phyloP scores from a whole-genome alignment of 1,284 basidiomycete species.

The Psilocybe mexicana region DNA sequence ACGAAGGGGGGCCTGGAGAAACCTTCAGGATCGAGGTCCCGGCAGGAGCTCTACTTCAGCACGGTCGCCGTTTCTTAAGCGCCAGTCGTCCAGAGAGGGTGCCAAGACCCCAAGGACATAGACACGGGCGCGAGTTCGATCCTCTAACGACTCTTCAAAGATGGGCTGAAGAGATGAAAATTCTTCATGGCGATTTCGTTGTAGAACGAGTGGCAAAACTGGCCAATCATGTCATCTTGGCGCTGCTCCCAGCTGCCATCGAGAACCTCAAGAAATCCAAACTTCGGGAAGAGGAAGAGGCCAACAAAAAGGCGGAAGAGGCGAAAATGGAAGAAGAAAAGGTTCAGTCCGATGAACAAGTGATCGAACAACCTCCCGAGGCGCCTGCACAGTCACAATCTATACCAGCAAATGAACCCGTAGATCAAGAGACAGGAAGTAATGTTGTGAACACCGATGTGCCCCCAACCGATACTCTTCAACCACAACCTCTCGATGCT shows the following conservation, averaged over 20 bases:
- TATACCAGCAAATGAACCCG: neutral
- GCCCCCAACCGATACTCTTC: neutral
- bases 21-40: conserved; percentile 76
- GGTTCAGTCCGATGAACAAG: neutral
- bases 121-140: conserved; percentile 63
- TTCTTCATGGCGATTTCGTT: conserved; percentile 75
- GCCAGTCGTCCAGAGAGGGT: conserved; percentile 63
- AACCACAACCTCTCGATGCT: conserved; percentile 22
- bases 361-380: conserved; percentile 20
- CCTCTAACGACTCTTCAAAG: conserved; percentile 85
- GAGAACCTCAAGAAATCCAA: conserved; percentile 60
- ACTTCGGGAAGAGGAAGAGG: conserved; percentile 49
- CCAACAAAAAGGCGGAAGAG: conserved; percentile 41
- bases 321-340: conserved; percentile 32
- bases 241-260: conserved; percentile 81
- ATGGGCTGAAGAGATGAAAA: conserved; percentile 89
- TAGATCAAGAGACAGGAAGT: neutral
- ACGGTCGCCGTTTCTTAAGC: conserved; percentile 53
- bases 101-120: conserved; percentile 45
- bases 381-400: conserved; percentile 14
- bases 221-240: conserved; percentile 73
- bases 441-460: neutral
- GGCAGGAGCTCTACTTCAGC: conserved; percentile 56
- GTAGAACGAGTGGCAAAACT: conserved; percentile 69
- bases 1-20: conserved; percentile 53